phyloP scores from a whole-genome alignment of 1,139 yeast genomes.

The Suhomyces ambrosiae region DNA sequence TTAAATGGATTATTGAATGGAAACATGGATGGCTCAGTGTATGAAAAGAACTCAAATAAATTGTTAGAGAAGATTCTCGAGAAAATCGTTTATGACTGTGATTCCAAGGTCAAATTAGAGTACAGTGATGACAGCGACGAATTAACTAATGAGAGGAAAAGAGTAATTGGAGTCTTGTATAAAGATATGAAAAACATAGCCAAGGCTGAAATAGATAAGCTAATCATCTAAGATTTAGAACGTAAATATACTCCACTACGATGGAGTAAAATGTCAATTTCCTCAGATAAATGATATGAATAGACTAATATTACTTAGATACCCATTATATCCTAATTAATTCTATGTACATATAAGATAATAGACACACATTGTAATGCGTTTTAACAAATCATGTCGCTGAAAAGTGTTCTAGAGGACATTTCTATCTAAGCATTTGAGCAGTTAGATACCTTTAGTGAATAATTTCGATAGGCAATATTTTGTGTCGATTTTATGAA shows the following conservation, averaged over 20 bases:
- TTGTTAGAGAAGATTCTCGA: constrained; percentile 39
- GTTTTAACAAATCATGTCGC: too few relatives aligned
- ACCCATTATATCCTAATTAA: too few relatives aligned
- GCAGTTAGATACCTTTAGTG: too few relatives aligned
- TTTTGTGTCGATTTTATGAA: too few relatives aligned
- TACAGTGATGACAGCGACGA: constrained; percentile 20
- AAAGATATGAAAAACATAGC: constrained; percentile 28
- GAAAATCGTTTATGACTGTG: constrained; percentile 27
- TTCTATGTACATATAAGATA: too few relatives aligned
- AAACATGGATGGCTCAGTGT: constrained; percentile 46
- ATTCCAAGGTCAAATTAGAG: constrained; percentile 20
- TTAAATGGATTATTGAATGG: constrained; percentile 29
- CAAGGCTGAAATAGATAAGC: constrained; percentile 2
- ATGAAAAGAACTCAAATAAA: constrained; percentile 29
- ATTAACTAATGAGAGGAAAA: constrained; percentile 18
- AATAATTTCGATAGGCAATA: too few relatives aligned
- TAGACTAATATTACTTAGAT: too few relatives aligned
- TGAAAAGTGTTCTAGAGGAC: too few relatives aligned
- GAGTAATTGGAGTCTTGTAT: constrained; percentile 27
- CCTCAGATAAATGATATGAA: too few relatives aligned
- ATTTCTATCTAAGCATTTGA: too few relatives aligned
- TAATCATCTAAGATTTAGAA: too few relatives aligned
- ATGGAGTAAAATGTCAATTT: not conserved
- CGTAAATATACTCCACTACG: not conserved
- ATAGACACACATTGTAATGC: too few relatives aligned